Evolutionary conservation across 331 rosid genomes (phyloP), one percentile per base, ranked within the genome.

Genomic region (Stylosanthes scabra): DNA sequence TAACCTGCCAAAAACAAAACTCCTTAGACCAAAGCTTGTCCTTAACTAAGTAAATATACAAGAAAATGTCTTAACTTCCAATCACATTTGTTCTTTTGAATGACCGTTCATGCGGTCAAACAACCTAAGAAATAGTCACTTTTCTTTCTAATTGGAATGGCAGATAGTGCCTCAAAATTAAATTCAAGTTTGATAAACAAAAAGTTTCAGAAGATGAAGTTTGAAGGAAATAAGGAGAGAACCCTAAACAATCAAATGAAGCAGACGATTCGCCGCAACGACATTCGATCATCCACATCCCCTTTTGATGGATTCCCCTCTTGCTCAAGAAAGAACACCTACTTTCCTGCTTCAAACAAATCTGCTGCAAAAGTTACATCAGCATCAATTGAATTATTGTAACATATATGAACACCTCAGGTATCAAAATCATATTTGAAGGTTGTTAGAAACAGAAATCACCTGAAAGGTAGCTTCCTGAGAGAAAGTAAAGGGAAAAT

Each of bases 261-360:
- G 87, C 31, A 81, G 72, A 83, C 5, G 86, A 73, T 57, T 75
- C 71, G 59, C 88, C 90, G 47, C 99, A 94, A 64, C 29, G 47
- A 71, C 99, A 94, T 80, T 94, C 99, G 31, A 57, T 77, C 34
- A 78, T 66, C 97, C 99, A 94, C 97, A 90, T 85, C 78, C 97
- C 97, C 44, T 56, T 72, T 74, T 41, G 81, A 82, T 94, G 99
- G 79, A 90, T 80, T 9, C 83, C 81, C 75, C 85, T 86, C 81
- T 83, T 88, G 76, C 80, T 84, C 76, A 94, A 78, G 82, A 94
- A 90, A 57, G 91, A 87, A 66, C 99, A 90, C 76, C 96, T 86
- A 9, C 85, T 88, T 84, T 78, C 93, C 80, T 75, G 88, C 66
- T 85, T 94, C 69, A 72, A 87, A 82, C 87, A 88, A 58, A 90